A percentile compares a stretch with the other conserved stretches of the same genome.
Conservation (phyloP, 768 basidiomycete genomes). For the Udeniomyces megalosporus region DNA sequence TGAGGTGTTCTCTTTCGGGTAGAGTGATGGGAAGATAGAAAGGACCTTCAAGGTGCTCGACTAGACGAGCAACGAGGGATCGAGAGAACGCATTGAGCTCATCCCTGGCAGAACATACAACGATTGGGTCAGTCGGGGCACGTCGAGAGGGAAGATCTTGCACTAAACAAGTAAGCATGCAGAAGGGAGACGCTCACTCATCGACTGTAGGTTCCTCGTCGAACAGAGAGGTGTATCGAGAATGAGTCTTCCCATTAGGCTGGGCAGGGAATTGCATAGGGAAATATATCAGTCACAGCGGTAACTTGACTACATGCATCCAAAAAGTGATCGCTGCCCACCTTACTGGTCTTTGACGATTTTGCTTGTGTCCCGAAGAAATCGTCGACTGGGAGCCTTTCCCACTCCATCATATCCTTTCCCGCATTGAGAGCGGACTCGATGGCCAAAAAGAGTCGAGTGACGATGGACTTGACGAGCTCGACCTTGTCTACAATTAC, state of each 20-base stretch:
- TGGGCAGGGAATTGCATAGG: neutral
- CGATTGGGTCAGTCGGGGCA: neutral
- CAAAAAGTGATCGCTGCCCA: too few species aligned
- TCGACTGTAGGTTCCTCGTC: neutral
- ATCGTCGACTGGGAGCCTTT: constrained; percentile 42
- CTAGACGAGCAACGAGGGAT: constrained; percentile 31
- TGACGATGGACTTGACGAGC: constrained; percentile 64
- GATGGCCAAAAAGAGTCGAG: constrained; percentile 43
- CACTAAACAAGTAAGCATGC: neutral
- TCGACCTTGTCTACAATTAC: constrained; percentile 55
- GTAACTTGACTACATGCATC: too few species aligned
- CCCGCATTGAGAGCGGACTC: constrained; percentile 27
- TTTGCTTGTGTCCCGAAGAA: constrained; percentile 32
- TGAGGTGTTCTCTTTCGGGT: constrained; percentile 67
- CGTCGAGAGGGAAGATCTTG: neutral
- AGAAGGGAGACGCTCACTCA: neutral
- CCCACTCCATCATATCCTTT: constrained; percentile 31
- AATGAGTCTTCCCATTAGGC: neutral
- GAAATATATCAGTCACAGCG: neutral
- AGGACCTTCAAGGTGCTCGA: constrained; percentile 46
- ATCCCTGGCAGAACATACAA: neutral
- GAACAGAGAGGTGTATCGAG: constrained; percentile 7
- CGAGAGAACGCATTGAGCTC: constrained; percentile 11
- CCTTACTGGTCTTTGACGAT: neutral
- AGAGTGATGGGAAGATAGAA: constrained; percentile 55